Base-by-base conservation (phyloP, 225 moss, liverwort and hornwort species). In the Sphagnum contortum region DNA sequence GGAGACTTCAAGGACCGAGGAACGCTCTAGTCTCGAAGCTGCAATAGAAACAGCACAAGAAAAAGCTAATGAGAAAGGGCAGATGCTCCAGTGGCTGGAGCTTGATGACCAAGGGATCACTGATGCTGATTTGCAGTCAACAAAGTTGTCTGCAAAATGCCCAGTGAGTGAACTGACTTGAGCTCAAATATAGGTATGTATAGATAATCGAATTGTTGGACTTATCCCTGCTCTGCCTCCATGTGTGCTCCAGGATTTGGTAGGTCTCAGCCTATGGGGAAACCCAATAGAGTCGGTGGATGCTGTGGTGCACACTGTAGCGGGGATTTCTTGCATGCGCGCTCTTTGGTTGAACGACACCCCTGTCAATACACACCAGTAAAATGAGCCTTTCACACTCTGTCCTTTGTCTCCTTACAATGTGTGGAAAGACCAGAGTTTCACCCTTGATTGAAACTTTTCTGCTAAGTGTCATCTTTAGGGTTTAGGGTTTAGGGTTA, bases 231-330 rank as follows among this genome's bases (percentile, higher is more conserved):
- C 29, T 29, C 29, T 29, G 29, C 29, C 29, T 29, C 29, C 29
- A 29, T 29, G 29, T 4, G 47, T 64, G 48, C 58, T 69, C 62
- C 81, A 92, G 96, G 80, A 87, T 67, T 74, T 98, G 77, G 83
- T 90, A 46, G 92, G 90, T 54, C 80, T 98, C 50, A 98, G 96
- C 68, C 71, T 98, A 9, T 98, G 96, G 96, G 93, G 93, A 67
- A 98, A 89, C 69, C 81, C 77, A 57, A 58, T 98, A 68, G 79
- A 84, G 60, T 85, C 88, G 12, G 76, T 88, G 55, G 87, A 98
- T 11, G 72, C 73, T 10, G 76, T 93, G 67, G 72, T 87, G 75
- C 72, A 76, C 48, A 51, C 80, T 3, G 68, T 93, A 45, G 59
- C 77, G 59, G 83, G 87, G 49, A 78, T 96, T 12, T 12, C 68